phyloP scores from a whole-genome alignment of 164 flowering plant genomes.

The Malania oleifera region DNA sequence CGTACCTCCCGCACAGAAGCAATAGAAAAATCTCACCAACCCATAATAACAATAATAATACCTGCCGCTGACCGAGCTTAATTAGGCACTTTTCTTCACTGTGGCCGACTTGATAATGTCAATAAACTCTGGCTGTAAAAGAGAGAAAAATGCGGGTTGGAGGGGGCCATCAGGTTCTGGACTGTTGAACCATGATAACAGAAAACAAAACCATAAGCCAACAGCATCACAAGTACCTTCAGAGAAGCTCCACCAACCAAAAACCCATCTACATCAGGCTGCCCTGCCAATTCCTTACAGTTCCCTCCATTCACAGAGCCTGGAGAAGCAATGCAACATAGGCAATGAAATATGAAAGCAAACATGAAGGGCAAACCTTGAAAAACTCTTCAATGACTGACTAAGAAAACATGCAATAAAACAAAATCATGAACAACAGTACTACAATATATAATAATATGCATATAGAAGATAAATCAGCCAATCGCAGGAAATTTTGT shows the following conservation, averaged over 20 bases:
- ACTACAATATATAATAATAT: too few relatives aligned
- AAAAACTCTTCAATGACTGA: too few relatives aligned
- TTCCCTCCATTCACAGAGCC: conserved; percentile 80
- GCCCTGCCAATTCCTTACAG: conserved; percentile 66
- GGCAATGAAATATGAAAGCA: too few relatives aligned
- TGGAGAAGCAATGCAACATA: too few relatives aligned
- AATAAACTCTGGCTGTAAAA: conserved; percentile 4
- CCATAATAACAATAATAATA: too few relatives aligned
- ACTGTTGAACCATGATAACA: neutral
- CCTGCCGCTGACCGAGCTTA: neutral
- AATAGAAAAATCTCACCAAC: too few relatives aligned
- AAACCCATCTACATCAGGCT: conserved; percentile 80
- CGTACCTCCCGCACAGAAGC: neutral
- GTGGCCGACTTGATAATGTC: conserved; percentile 7
- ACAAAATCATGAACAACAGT: too few relatives aligned
- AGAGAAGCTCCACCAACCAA: conserved; percentile 86
- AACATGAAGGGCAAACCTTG: too few relatives aligned
- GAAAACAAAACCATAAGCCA: neutral
- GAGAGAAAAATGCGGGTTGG: neutral
- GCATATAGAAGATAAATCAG: too few relatives aligned
- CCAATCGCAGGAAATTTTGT: too few relatives aligned
- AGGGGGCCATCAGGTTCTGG: neutral
- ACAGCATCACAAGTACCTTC: neutral
- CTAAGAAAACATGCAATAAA: too few relatives aligned
- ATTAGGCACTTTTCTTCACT: neutral